Conservation (phyloP, 1,139 yeast genomes). For the Hansenula anomala region DNA sequence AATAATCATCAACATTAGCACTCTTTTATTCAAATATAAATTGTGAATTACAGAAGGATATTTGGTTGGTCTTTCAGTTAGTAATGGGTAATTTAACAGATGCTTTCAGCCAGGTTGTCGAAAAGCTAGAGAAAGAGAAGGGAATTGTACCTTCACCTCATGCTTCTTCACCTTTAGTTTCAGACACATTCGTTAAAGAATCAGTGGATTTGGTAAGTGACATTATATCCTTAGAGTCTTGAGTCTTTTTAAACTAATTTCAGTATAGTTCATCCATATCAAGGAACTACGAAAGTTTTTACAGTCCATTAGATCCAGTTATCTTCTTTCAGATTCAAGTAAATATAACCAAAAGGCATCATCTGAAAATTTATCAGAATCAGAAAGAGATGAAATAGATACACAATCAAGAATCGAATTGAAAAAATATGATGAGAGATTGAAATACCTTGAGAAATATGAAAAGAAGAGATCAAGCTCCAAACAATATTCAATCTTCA, state of each 20-base stretch:
- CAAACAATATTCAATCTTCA: constrained; percentile 14
- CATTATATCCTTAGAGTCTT: too few species aligned
- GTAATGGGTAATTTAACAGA: constrained; percentile 52
- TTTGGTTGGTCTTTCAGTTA: not conserved
- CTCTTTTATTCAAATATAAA: too few species aligned
- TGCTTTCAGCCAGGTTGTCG: constrained; percentile 43
- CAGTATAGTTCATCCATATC: constrained; percentile 27
- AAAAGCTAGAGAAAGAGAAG: constrained; percentile 31
- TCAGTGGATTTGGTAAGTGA: constrained; percentile 36
- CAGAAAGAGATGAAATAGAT: constrained; percentile 51
- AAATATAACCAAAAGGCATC: constrained; percentile 2
- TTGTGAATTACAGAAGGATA: too few species aligned
- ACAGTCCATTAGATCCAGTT: constrained; percentile 36
- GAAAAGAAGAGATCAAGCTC: constrained; percentile 38
- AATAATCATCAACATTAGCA: too few species aligned
- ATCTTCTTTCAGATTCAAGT: constrained; percentile 29
- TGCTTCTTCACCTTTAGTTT: constrained; percentile 16
- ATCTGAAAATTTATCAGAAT: constrained; percentile 28
- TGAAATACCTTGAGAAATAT: constrained; percentile 44
- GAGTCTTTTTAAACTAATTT: too few species aligned
- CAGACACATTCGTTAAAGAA: constrained; percentile 52
- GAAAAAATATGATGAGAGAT: constrained; percentile 46
- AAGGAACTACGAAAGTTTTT: constrained; percentile 36
- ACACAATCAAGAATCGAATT: constrained; percentile 48
- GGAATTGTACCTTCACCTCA: constrained; percentile 6